Evolutionary conservation across 225 moss, liverwort and hornwort species (phyloP), one percentile per base, ranked within the genome.

Genomic region (Sphagnum contortum): DNA sequence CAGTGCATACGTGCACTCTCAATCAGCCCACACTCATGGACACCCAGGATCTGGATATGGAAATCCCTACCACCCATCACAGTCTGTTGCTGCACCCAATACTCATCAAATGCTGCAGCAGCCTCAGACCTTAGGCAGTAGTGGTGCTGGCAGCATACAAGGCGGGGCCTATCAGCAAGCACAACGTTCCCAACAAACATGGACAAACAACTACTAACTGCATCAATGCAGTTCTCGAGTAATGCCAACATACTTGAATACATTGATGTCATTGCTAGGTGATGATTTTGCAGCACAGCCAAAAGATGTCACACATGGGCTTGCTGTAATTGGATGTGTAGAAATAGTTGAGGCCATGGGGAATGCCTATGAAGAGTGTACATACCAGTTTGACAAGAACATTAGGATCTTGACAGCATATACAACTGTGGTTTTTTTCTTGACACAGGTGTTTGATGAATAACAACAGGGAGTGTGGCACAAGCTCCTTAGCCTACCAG

Each of bases 71-170:
- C 29, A 29, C 29, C 29, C 29, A 29, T 29, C 29, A 29, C 96
- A 87, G 70, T 74, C 89, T 8, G 86, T 83, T 10, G 92, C 93
- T 3, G 77, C 79, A 1, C 85, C 77, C 6, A 73, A 83, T 66
- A 59, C 77, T 12, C 96, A 98, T 71, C 96, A 98, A 76, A 75
- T 91, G 77, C 87, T 93, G 48, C 96, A 98, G 73, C 96, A 93
- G 82, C 83, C 90, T 48, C 95, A 90, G 73, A 80, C 83, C 52
- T 75, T 92, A 73, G 89, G 89, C 47, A 85, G 67, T 0, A 73
- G 71, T 1, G 90, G 80, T 72, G 80, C 69, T 2, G 90, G 88
- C 6, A 87, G 75, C 72, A 74, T 73, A 0, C 87, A 87, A 79
- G 76, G 52, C 0, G 93, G 78, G 57, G 71, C 81, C n/a, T 92